Evolutionary conservation across 352 stramenopile species (phyloP).

Genomic region (Phytophthora palmivora): DNA sequence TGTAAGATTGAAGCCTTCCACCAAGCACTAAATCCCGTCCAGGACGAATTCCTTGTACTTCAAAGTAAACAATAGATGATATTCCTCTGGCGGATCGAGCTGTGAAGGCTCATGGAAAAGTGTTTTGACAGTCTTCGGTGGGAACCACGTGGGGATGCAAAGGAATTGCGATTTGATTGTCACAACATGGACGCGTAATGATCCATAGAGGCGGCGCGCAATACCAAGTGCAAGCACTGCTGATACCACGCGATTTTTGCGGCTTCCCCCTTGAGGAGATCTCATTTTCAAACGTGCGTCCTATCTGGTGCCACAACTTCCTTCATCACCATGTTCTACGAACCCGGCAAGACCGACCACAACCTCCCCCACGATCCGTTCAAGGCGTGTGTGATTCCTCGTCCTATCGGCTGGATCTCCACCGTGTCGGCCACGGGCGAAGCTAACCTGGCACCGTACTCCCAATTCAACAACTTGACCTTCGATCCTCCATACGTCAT

Average conservation of each 20-base stretch:
- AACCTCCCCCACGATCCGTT: slow-evolving; percentile 43
- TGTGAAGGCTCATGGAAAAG: neutral
- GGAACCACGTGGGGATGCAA: slow-evolving; percentile 32
- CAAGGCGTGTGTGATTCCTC: slow-evolving; percentile 37
- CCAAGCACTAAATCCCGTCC: no score
- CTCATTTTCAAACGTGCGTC: slow-evolving; percentile 26
- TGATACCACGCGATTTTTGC: slow-evolving; percentile 10
- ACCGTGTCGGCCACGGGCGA: slow-evolving; percentile 31
- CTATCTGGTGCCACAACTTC: neutral
- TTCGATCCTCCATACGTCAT: slow-evolving; percentile 46
- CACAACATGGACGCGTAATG: slow-evolving; percentile 31
- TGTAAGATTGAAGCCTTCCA: neutral
- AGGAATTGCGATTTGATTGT: slow-evolving; percentile 38
- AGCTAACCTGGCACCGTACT: slow-evolving; percentile 37
- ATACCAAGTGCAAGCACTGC: slow-evolving; percentile 37
- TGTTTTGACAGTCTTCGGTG: neutral
- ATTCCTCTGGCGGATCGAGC: neutral
- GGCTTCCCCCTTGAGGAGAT: neutral
- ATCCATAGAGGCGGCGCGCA: slow-evolving; percentile 30
- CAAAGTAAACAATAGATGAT: slow-evolving; percentile 11
- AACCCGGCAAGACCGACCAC: slow-evolving; percentile 40
- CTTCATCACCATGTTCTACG: slow-evolving; percentile 30
- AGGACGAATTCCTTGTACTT: neutral
- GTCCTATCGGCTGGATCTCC: slow-evolving; percentile 43
- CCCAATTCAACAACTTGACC: slow-evolving; percentile 44